phyloP scores from a whole-genome alignment of 176 grass and related monocot genomes.

The Elaeis guineensis region DNA sequence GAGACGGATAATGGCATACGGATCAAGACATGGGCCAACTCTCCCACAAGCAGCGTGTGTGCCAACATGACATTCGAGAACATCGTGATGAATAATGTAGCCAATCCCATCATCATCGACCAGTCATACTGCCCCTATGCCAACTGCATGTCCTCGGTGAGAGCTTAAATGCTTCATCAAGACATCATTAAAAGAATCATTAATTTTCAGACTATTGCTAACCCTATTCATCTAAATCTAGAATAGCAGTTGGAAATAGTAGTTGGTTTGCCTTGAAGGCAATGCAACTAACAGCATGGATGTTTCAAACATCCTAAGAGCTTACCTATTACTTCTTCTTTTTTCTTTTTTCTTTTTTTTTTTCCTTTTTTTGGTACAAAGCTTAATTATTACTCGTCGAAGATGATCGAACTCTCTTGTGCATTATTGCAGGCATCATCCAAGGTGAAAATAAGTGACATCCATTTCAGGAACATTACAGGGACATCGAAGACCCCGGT shows the following conservation, averaged over 20 bases:
- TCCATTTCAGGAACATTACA: conserved; percentile 44
- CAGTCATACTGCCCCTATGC: conserved; percentile 63
- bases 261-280: too few species aligned
- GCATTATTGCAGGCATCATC: conserved; percentile 30
- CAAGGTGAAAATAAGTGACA: conserved; percentile 32
- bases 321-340: too few species aligned
- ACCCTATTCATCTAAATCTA: too few species aligned
- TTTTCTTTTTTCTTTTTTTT: too few species aligned
- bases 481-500: conserved; percentile 39
- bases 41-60: conserved; percentile 27
- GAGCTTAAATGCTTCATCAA: neutral
- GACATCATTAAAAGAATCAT: too few species aligned
- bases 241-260: too few species aligned
- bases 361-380: too few species aligned
- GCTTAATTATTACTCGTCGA: too few species aligned
- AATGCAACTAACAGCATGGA: too few species aligned
- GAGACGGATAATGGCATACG: conserved; percentile 47
- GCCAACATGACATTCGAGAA: conserved; percentile 50
- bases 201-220: too few species aligned
- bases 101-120: conserved; percentile 66
- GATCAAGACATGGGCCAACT: conserved; percentile 78
- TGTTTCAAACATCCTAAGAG: too few species aligned
- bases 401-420: too few species aligned
- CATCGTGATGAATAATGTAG: conserved; percentile 39
- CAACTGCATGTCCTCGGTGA: conserved; percentile 33